Conservation (phyloP, 2,329 filamentous ascomycete species). For the Claviceps cyperi region DNA sequence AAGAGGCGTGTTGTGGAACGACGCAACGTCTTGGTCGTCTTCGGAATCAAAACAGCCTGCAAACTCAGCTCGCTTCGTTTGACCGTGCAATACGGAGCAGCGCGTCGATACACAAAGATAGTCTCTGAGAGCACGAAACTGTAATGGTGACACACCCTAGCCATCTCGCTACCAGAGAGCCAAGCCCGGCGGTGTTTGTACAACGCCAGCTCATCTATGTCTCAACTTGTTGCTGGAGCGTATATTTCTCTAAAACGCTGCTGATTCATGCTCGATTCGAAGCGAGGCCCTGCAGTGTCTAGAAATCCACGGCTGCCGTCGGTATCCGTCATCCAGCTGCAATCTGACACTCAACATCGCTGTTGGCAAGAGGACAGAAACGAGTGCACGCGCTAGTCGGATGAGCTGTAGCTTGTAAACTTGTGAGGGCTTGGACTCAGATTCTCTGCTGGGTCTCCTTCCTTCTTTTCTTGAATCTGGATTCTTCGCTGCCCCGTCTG, state of each 20-base stretch:
- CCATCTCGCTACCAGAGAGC: slow-evolving; percentile 2
- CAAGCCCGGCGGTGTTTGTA: background rate
- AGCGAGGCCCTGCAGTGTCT: background rate
- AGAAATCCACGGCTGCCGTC: background rate
- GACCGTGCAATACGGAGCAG: background rate
- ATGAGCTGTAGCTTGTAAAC: background rate
- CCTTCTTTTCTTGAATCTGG: background rate
- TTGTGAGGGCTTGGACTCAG: background rate
- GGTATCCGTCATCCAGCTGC: background rate
- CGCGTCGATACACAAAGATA: background rate
- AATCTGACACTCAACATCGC: background rate
- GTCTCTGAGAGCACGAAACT: background rate
- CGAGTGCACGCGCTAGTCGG: background rate
- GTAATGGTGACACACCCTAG: background rate
- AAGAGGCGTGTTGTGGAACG: background rate
- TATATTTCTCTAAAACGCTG: background rate
- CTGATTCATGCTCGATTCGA: background rate
- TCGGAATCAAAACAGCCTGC: background rate
- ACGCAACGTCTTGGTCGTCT: background rate
- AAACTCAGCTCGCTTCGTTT: background rate
- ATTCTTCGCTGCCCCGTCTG: too few species aligned
- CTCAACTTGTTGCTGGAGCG: slow-evolving; percentile 1
- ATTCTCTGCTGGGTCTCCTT: background rate
- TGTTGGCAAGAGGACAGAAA: background rate
- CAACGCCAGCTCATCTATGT: slow-evolving; percentile 5